A percentile compares a stretch with the other conserved stretches of the same genome.
phyloP scores from a whole-genome alignment of 2,329 filamentous ascomycete genomes.

The Clarireedia paspali region DNA sequence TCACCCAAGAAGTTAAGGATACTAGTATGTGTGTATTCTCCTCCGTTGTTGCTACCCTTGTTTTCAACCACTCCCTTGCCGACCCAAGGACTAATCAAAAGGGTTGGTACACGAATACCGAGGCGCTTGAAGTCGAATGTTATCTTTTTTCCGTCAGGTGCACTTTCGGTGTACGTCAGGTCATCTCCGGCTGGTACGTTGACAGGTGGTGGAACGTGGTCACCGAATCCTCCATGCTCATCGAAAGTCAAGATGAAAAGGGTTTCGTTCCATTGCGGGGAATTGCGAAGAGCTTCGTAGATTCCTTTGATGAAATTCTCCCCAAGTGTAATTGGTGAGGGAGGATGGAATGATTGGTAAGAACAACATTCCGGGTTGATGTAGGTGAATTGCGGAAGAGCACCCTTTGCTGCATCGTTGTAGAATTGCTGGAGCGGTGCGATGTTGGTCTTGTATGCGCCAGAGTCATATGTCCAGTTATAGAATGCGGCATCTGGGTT shows the following conservation, averaged over 20 bases:
- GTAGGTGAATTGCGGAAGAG: conserved; percentile 38
- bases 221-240: conserved; percentile 40
- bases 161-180: conserved; percentile 31
- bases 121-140: conserved; percentile 36
- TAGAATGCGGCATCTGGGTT: conserved; percentile 38
- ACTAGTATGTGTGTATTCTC: conserved; percentile 38
- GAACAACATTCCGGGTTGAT: conserved; percentile 44
- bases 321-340: conserved; percentile 36
- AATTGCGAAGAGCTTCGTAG: conserved; percentile 36
- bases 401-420: conserved; percentile 36
- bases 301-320: conserved; percentile 39
- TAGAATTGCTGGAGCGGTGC: conserved; percentile 36
- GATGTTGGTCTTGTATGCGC: conserved; percentile 30
- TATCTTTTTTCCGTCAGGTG: conserved; percentile 30
- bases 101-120: conserved; percentile 36
- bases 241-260: conserved; percentile 41
- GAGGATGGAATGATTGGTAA: conserved; percentile 40
- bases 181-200: conserved; percentile 33
- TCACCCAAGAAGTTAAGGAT: conserved; percentile 36
- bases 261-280: conserved; percentile 39
- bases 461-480: conserved; percentile 33
- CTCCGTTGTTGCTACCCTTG: conserved; percentile 30
- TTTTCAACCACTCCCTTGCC: conserved; percentile 34
- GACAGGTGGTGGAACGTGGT: conserved; percentile 37
- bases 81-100: conserved; percentile 39